Base-by-base conservation (phyloP, 371 early-diverging fungal genomes). In the Apophysomyces elegans region DNA sequence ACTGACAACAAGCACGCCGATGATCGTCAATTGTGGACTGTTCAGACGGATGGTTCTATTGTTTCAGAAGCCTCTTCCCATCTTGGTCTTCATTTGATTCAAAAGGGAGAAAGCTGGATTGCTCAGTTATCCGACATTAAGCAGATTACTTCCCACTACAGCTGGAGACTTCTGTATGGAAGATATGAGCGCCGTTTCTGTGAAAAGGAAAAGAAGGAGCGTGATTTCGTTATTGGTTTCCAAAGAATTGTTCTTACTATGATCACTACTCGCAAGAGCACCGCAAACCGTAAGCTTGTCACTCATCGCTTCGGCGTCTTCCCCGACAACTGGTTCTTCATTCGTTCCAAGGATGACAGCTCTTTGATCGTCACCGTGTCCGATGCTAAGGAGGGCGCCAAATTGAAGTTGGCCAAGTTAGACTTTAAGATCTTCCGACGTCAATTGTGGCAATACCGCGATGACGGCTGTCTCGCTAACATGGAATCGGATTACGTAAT, bases 401-500 rank as follows among this genome's bases (percentile, higher is more conserved):
- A 74, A 41, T 45, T 82, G 32, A 67, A 70, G 7, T 56, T 82
- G 26, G 58, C 66, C 32, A 79, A 77, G 62, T 36, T 82, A 13
- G 72, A 76, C 26, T 65, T 59, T 59, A 76, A 75, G 68, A 64
- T 37, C 26, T 82, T 71, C 68, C 69, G 75, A 64, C 71, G 80
- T 16, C 87, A 86, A 68, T 61, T 88, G 50, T 88, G 88, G 88
- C 67, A 73, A 56, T 81, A 77, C 56, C 81, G 84, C 36, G 76
- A 83, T 11, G 79, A 79, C 59, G 81, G 83, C 37, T 86, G 78
- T 59, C 50, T 88, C 8, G 69, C 79, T 56, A 86, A 86, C 64
- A 78, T 86, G 66, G 83, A 71, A 43, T 78, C 87, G 37, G 73
- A 76, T 32, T 83, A 75, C 39, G 87, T 84, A 7, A 78, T 88